Base-by-base conservation (phyloP, 2,329 filamentous ascomycete genomes). In the Monosporascus sp. region DNA sequence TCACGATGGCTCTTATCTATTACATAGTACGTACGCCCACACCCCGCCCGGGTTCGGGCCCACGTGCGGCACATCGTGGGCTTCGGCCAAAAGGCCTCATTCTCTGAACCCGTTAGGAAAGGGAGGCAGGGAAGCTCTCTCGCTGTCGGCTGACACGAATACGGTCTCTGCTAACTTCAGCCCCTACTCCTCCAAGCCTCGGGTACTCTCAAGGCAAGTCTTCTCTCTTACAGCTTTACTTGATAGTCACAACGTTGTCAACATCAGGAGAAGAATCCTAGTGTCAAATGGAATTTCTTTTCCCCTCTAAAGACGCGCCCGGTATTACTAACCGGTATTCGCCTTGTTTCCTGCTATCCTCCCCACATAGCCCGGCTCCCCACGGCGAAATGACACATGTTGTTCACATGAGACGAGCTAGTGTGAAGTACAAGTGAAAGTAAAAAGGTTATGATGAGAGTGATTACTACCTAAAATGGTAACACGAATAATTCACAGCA, bases 51-150 rank as follows among this genome's bases (percentile, higher is more conserved):
- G 54, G 56, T 60, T 56, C 58, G 62, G 9, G 59, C 64, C 64
- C 60, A 65, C 61, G 53, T 59, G 62, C 59, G 56, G 61, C 59
- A 62, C 58, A 59, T 61, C 59, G 59, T 62, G 60, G 61, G 56
- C 50, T 59, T 59, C 50, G 45, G 53, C 7, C 43, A 48, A 26
- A 38, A 49, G 41, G 48, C 47, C 47, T 53, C 52, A 41, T n/a
- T 40, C 16, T 48, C 20, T 37, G 19, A 37, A 6, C 47, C 20
- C 20, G 7, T 38, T 24, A 22, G 8, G 37, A 22, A 49, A 24
- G 19, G n/a, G 24, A 49, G 16, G n/a, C 24, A 38, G 34, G n/a
- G 47, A 19, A 48, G 34, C n/a, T 19, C 26, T 31, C 24, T 45
- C 43, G 4, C 11, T 16, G 43, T 22, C 43, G 16, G 14, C 43